phyloP scores from a whole-genome alignment of 805 yeast species.

The Spathaspora hagerdaliae region DNA sequence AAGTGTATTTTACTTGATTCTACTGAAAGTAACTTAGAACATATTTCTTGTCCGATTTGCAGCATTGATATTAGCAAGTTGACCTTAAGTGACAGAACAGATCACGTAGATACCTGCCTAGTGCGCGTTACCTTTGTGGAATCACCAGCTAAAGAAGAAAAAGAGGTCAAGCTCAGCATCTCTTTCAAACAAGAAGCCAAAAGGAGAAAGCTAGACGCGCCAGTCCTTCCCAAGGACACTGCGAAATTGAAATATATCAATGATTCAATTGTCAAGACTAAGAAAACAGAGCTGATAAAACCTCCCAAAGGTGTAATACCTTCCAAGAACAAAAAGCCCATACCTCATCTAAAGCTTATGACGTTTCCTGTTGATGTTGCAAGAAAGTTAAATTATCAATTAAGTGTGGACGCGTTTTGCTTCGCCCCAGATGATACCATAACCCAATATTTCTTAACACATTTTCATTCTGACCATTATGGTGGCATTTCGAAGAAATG shows the following conservation, averaged over 20 bases:
- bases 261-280: not conserved
- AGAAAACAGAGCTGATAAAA: not conserved
- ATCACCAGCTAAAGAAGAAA: not conserved
- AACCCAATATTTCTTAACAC: conserved; percentile 60
- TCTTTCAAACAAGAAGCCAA: not conserved
- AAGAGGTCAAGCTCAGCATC: not conserved
- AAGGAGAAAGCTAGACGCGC: not conserved
- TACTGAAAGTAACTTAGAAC: not conserved
- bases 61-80: conserved; percentile 31
- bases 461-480: conserved; percentile 93
- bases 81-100: conserved; percentile 39
- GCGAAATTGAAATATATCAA: not conserved
- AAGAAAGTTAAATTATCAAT: conserved; percentile 26
- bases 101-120: conserved; percentile 57
- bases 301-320: conserved; percentile 10
- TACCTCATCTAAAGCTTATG: conserved; percentile 55
- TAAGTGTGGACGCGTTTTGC: conserved; percentile 65
- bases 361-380: conserved; percentile 27
- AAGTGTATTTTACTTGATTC: not conserved
- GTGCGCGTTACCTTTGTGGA: conserved; percentile 21
- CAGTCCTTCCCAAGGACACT: not conserved
- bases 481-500: conserved; percentile 79
- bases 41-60: conserved; percentile 51
- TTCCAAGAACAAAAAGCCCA: conserved; percentile 21
- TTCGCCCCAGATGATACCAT: conserved; percentile 45